Base-by-base conservation (phyloP, 1,284 basidiomycete species). In the Takashimella tepidaria region DNA sequence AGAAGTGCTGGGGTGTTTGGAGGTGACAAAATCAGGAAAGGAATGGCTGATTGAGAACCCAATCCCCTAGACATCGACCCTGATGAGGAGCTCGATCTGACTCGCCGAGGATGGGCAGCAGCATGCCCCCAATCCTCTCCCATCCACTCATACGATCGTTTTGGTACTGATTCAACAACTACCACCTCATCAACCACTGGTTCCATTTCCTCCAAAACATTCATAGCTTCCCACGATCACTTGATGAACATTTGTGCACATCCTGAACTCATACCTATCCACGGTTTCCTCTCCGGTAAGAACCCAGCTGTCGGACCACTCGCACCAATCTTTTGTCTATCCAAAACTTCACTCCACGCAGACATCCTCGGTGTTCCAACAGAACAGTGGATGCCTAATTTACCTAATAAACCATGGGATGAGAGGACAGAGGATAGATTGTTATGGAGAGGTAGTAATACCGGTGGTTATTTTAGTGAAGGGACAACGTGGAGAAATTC, bases 321-420 rank as follows among this genome's bases (percentile, higher is more conserved):
- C 41, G 59, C 54, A 0, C 68, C 74, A 8, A 61, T 70, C 11
- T 76, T 74, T 50, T 63, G 63, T 8, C 55, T 76, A 25, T 68
- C 64, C 52, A 73, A 72, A 62, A 74, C 74, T 13, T 47, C 37
- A 0, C 47, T 74, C 23, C 72, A 76, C 51, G 54, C 66, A 12
- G 73, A 76, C 51, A 57, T 76, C 6, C 61, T 74, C 25, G 74
- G 68, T 13, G 69, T 76, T 8, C 74, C 74, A n/a, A 63, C 66
- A 13, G 74, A 76, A 54, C 73, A 73, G 37, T 71, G 67, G 61
- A 20, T 25, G 19, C 22, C 19, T 20, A 41, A 55, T 20, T 47
- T 63, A 23, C 43, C 58, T 2, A 41, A 56, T n/a, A 50, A 71
- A 0, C 62, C 65, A 1, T 76, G 70, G 66, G 57, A 59, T 11